Percentiles rank a stretch among this genome's conserved stretches.
phyloP scores from a whole-genome alignment of 2,329 filamentous ascomycete species.

The Xylariomycetidae sp. region DNA sequence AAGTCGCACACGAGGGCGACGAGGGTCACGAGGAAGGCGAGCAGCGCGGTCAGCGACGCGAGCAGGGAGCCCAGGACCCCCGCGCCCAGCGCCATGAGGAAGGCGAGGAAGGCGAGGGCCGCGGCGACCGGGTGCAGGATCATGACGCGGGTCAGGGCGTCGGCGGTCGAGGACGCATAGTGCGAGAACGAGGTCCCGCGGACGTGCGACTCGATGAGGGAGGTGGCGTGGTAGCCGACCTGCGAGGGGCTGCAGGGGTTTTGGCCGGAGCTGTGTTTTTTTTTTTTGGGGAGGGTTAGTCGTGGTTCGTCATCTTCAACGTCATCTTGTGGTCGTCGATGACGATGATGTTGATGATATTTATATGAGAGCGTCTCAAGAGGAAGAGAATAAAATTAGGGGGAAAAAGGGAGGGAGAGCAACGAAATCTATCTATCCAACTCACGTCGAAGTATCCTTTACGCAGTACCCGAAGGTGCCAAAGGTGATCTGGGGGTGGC shows the following conservation, averaged over 20 bases:
- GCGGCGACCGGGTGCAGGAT: constrained; percentile 32
- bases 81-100: constrained; percentile 37
- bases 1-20: constrained; percentile 42
- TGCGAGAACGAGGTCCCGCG: constrained; percentile 26
- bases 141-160: constrained; percentile 39
- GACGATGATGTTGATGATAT: too few relatives aligned
- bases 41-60: constrained; percentile 30
- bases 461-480: constrained; percentile 44
- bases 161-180: constrained; percentile 31
- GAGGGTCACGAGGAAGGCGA: constrained; percentile 38
- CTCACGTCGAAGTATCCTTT: constrained; percentile 12
- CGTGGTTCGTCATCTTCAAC: background rate
- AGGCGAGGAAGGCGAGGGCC: constrained; percentile 38
- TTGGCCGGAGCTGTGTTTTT: constrained; percentile 11
- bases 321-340: too few relatives aligned
- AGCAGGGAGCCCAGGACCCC: constrained; percentile 38
- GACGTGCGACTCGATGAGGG: constrained; percentile 13
- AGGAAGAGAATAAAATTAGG: background rate
- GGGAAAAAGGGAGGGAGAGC: background rate
- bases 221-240: constrained; percentile 23
- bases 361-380: too few relatives aligned
- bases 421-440: too few relatives aligned
- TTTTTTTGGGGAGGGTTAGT: constrained; percentile 2
- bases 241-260: constrained; percentile 17
- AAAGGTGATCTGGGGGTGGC: constrained; percentile 29